Conservation (phyloP, 768 basidiomycete species). For the Lactifluus rugatus region DNA sequence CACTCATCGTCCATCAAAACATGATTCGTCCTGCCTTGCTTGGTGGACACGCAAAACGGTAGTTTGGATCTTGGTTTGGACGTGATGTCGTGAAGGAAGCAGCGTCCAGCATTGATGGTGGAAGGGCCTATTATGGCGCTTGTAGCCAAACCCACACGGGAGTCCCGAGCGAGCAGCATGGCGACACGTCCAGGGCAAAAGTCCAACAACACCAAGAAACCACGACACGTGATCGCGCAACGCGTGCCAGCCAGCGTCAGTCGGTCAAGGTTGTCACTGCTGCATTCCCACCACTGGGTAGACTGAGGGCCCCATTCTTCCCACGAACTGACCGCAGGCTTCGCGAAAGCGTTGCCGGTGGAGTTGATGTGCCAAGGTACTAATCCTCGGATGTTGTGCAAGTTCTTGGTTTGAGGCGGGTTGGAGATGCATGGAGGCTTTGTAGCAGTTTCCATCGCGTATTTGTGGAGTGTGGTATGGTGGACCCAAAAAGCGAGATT, state of each 20-base stretch:
- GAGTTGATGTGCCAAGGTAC: neutral
- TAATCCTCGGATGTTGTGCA: no score
- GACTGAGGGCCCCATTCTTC: conserved; percentile 11
- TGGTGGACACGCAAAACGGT: conserved; percentile 1
- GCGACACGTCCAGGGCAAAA: conserved; percentile 11
- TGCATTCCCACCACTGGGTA: conserved; percentile 10
- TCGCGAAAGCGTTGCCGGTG: neutral
- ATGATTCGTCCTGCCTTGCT: neutral
- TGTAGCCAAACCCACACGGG: neutral
- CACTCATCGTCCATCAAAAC: conserved; percentile 17
- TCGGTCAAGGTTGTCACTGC: conserved; percentile 3
- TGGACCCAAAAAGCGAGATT: conserved; percentile 9
- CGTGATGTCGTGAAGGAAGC: conserved; percentile 5
- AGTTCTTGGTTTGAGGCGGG: no score
- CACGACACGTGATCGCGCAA: conserved; percentile 8
- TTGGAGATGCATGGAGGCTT: no score
- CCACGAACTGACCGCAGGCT: neutral
- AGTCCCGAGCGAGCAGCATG: neutral
- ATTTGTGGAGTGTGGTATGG: no score
- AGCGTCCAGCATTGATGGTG: neutral
- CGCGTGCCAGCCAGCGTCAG: conserved; percentile 13
- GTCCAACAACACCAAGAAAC: conserved; percentile 8
- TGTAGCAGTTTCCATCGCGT: no score
- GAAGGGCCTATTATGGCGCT: neutral
- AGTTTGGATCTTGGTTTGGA: no score